These are phyloP conservation scores for Chlamydomonas sp. DNA, from an alignment of 139 green algal species.

Conservation along the genomic window DNA sequence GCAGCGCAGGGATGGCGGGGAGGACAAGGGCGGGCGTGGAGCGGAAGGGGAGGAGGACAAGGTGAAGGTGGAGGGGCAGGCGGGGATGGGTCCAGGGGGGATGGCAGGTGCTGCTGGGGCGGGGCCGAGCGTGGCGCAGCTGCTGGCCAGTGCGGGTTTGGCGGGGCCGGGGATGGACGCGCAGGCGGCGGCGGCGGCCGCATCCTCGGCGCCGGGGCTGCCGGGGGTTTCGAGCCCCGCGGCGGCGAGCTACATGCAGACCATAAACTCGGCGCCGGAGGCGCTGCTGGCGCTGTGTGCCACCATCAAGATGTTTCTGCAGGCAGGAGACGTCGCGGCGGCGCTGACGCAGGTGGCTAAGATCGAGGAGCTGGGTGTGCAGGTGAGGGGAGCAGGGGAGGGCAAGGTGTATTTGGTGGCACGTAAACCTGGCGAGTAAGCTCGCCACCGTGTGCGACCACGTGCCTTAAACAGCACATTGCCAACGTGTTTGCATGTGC, in stretches of 20 bases:
- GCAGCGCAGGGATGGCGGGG: neutral
- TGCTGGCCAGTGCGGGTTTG: too few species aligned
- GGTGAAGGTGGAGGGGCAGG: neutral
- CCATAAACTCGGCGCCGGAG: neutral
- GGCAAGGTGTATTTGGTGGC: too few species aligned
- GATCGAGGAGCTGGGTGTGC: conserved; percentile 17
- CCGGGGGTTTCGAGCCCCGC: too few species aligned
- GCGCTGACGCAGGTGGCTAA: conserved; percentile 26
- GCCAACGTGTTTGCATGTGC: too few species aligned
- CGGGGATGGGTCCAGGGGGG: neutral
- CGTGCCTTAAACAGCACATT: too few species aligned
- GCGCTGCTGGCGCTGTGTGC: neutral
- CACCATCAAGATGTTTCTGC: conserved; percentile 5
- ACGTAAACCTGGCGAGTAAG: too few species aligned
- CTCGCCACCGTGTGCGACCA: too few species aligned
- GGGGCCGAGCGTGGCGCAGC: too few species aligned
- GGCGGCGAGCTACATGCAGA: neutral
- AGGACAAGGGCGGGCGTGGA: neutral
- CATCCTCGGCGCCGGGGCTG: too few species aligned
- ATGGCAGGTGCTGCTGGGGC: neutral
- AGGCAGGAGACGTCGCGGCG: conserved; percentile 22
- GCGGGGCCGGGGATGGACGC: too few species aligned
- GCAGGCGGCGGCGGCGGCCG: too few species aligned
- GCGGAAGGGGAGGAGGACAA: neutral
- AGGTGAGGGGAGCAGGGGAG: too few species aligned